Evolutionary conservation across 2,329 filamentous ascomycete species (phyloP), one percentile per base, ranked within the genome.

Genomic region (Aspergillus carbonarius): DNA sequence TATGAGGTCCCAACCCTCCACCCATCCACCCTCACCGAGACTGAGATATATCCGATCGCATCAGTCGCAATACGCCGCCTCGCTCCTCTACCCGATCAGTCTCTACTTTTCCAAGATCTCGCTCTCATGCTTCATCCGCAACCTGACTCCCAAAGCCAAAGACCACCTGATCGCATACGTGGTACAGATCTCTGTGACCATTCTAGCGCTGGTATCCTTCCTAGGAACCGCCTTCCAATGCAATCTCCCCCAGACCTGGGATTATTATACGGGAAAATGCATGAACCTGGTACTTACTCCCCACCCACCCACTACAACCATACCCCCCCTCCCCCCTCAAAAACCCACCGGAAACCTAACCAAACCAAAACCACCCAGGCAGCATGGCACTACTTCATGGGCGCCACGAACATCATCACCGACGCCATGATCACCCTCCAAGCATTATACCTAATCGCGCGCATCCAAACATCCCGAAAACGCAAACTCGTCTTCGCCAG

Each of bases 51-150:
- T 13, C 13, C 23, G 4, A n/a, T n/a, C 8, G 23, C 5, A 7
- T 17, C 34, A 68, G 66, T 59, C 60, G 20, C 66, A 67, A 20
- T 68, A 63, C 27, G 60, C 66, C 13, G 64, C 57, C 17, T 62
- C 56, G 15, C 49, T 68, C 50, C 44, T 68, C 1, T 68, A 66
- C 42, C 54, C 63, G n/a, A 27, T 61, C 2, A 66, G 66, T 37
- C 60, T 69, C 17, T 55, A 46, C 10, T 53, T 68, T 34, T 69
- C 67, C 8, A 68, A 69, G 47, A 46, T 69, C 40, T 69, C 67
- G 2, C 53, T 69, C n/a, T 62, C 61, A 6, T 35, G 56, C 3
- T 69, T 69, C 42, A 64, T 68, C 32, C 57, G 63, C 10, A 62
- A 57, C 25, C 54, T 69, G 13, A 65, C 66, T 6, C 64, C 64